Evolutionary conservation across 345 rosid genomes (phyloP), one percentile per base, ranked within the genome.

Genomic region (Sonneratia caseolaris): DNA sequence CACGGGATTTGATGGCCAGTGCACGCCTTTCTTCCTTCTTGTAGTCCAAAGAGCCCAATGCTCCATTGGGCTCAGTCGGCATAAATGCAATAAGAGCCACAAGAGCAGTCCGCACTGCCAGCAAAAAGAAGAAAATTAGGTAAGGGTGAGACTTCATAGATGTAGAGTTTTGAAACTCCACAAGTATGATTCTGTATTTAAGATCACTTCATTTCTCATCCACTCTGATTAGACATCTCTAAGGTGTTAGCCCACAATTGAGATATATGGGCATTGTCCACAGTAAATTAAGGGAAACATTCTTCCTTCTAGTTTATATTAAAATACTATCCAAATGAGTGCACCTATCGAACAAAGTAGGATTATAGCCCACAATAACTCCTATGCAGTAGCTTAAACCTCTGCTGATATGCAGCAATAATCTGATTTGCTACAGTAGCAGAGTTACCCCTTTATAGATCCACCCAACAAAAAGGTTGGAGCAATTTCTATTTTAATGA

Each of bases 51-150:
- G 99, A 92, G 49, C 97, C 99, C 75, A 95, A 76, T 37, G 97
- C 98, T 79, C 97, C 97, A 74, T 84, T 90, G 70, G 98, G 97
- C 70, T 74, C 85, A 71, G 96, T 94, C 5, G 98, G 98, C 98
- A 94, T 94, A 81, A 94, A 94, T 3, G 98, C 98, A 79, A 94
- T 90, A 61, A 92, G 86, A 21, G 98, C 97, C 68, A 92, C 94
- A 51, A 95, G 81, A 37, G 99, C 99, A 72, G 98, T 95, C 74
- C 99, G 84, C 72, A 95, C 99, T 95, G 87, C 77, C 80, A 87
- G 81, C 56, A 78, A 40, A 48, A 76, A 68, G 15, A 47, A 13
- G 51, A 47, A 27, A 42, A 42, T 9, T 42, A 42, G 45, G 10
- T 42, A 42, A 42, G 45, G 45, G 5, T 42, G 45, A 42, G 45